Evolutionary conservation across 768 basidiomycete genomes (phyloP), one percentile per base, ranked within the genome.

Genomic region (Kockovaella imperatae): DNA sequence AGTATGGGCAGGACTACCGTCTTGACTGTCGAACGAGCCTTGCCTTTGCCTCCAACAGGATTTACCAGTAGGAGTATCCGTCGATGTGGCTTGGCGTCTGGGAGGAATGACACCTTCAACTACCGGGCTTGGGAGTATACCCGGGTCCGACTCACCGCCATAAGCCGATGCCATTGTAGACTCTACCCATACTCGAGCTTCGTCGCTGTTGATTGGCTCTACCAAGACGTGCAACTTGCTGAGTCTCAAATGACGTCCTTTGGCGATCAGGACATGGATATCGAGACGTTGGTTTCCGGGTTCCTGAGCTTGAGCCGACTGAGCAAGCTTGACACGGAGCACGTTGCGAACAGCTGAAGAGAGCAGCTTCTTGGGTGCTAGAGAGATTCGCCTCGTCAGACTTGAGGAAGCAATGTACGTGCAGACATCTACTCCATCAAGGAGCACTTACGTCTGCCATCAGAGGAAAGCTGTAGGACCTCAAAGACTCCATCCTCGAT

Each of bases 41-140:
- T 70, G 2, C 69, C 69, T 36, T 70, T 72, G 1, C 71, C 71
- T 40, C 71, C 69, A 5, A 71, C 56, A 20, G 71, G 71, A 45
- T 72, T 72, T 46, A 70, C 62, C 2, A 72, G 42, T 1, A 72
- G 31, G 21, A 68, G 42, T 3, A 70, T 53, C 42, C 52, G 44
- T 32, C 66, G 47, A 20, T 42, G 48, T n/a, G 57, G 64, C 31
- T 63, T 50, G 13, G 53, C 49, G 11, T 47, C 62, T 69, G 26
- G 2, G 17, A 24, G 7, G 45, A 5, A 34, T n/a, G 24, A 34
- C 35, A 35, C 21, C 41, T 10, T 10, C 23, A 13, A 34, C 13
- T 3, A n/a, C 30, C 29, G 3, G 14, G 15, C 24, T 15, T 15
- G 24, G 23, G 18, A 28, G 23, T 17, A 5, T 13, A 2, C 25